These are phyloP conservation scores for Zopfia rhizophila DNA, from an alignment of 2,329 filamentous ascomycete genomes.

Conservation along the genomic window DNA sequence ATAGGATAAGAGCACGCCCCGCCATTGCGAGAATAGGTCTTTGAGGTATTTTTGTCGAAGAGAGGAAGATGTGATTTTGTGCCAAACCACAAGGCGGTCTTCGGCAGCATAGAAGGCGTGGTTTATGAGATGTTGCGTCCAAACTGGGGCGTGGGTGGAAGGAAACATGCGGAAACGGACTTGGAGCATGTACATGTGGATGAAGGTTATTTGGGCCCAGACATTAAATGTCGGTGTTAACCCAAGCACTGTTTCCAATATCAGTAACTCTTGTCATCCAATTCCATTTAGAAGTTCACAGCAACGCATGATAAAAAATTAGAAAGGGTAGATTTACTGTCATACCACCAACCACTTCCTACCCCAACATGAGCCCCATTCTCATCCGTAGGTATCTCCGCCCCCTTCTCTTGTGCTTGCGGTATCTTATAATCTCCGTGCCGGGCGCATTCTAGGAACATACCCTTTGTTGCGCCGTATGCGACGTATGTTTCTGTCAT, in stretches of 20 bases:
- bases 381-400: constrained; percentile 74
- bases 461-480: constrained; percentile 78
- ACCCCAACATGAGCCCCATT: constrained; percentile 85
- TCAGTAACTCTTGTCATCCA: constrained; percentile 2
- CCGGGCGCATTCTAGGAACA: constrained; percentile 79
- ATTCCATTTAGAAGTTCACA: background rate
- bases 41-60: constrained; percentile 74
- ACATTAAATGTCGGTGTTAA: constrained; percentile 90
- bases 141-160: constrained; percentile 73
- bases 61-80: constrained; percentile 69
- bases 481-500: constrained; percentile 76
- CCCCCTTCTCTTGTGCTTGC: constrained; percentile 71
- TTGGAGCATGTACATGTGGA: constrained; percentile 93
- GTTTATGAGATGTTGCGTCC: constrained; percentile 91
- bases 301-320: background rate
- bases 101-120: constrained; percentile 95
- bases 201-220: constrained; percentile 95
- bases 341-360: constrained; percentile 82
- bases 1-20: constrained; percentile 84
- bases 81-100: constrained; percentile 82
- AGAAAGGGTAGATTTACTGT: constrained; percentile 64
- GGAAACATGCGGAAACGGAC: constrained; percentile 84
- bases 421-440: constrained; percentile 82
- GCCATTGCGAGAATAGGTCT: constrained; percentile 93
- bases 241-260: constrained; percentile 71